Evolutionary conservation across 768 basidiomycete genomes (phyloP).

Genomic region (Lactifluus piperatus): DNA sequence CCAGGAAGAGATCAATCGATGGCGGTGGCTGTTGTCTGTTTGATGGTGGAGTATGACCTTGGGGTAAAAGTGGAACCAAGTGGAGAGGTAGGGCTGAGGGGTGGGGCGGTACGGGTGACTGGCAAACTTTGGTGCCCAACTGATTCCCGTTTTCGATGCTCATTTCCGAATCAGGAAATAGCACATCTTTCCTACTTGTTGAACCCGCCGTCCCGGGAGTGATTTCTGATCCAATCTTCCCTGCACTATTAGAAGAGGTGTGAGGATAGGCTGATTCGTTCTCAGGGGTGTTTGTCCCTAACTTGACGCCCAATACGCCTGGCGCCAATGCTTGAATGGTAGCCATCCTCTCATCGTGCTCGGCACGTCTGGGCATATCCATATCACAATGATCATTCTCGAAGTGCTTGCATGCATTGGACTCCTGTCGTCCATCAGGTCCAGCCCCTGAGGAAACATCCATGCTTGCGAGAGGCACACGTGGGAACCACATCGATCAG

Average conservation of each 20-base stretch:
- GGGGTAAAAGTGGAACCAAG: background rate
- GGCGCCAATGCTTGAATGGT: background rate
- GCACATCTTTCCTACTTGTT: background rate
- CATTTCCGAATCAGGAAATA: background rate
- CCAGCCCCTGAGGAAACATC: background rate
- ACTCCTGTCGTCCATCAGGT: background rate
- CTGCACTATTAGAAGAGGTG: background rate
- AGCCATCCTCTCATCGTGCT: background rate
- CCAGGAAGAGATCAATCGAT: background rate
- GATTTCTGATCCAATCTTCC: background rate
- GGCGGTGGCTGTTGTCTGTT: background rate
- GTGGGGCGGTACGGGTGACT: background rate
- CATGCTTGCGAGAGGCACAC: background rate
- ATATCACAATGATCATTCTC: constrained; percentile 2
- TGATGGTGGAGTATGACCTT: background rate
- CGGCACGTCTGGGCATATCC: background rate
- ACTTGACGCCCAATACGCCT: background rate
- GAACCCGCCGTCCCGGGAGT: background rate
- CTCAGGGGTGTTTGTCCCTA: background rate
- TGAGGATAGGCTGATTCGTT: background rate
- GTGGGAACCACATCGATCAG: background rate
- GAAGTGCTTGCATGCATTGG: background rate
- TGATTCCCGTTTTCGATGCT: background rate
- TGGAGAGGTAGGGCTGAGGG: background rate
- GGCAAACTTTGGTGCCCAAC: background rate